These are phyloP conservation scores for Alopecurus myosuroides DNA, from an alignment of 176 grass and related monocot species.

Conservation along the genomic window DNA sequence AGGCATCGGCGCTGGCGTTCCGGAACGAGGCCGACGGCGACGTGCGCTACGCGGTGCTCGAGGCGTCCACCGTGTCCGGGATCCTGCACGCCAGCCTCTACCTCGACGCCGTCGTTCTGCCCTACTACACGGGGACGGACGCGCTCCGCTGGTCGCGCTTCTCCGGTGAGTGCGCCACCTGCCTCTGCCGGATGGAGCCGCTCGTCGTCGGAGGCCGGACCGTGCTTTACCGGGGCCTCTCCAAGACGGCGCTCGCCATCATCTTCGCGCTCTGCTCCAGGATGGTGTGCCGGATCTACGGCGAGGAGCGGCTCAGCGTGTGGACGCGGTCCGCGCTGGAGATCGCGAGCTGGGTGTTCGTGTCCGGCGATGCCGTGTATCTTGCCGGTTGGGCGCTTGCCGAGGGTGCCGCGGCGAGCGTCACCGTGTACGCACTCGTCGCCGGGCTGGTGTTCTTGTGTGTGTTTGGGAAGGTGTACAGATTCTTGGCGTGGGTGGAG, in stretches of 20 bases:
- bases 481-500: slow-evolving; percentile 49
- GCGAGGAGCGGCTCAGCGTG: slow-evolving; percentile 45
- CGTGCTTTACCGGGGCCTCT: slow-evolving; percentile 42
- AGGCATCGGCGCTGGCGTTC: slow-evolving; percentile 69
- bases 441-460: slow-evolving; percentile 31
- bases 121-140: slow-evolving; percentile 66
- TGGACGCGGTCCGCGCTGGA: slow-evolving; percentile 42
- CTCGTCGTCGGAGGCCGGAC: slow-evolving; percentile 46
- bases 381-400: slow-evolving; percentile 23
- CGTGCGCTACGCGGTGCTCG: slow-evolving; percentile 55
- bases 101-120: slow-evolving; percentile 54
- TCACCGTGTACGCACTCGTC: slow-evolving; percentile 24
- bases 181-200: slow-evolving; percentile 57
- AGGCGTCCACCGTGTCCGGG: slow-evolving; percentile 69
- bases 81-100: slow-evolving; percentile 62
- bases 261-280: slow-evolving; percentile 57
- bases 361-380: slow-evolving; percentile 44
- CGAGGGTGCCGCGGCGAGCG: not conserved
- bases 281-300: slow-evolving; percentile 67
- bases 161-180: slow-evolving; percentile 58
- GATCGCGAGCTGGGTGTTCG: slow-evolving; percentile 40
- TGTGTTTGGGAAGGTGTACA: slow-evolving; percentile 53
- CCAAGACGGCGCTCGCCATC: slow-evolving; percentile 54
- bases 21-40: slow-evolving; percentile 55
- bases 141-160: slow-evolving; percentile 42